Evolutionary conservation across 257 asterid species (phyloP).

Genomic region (Przewalskia tangutica): DNA sequence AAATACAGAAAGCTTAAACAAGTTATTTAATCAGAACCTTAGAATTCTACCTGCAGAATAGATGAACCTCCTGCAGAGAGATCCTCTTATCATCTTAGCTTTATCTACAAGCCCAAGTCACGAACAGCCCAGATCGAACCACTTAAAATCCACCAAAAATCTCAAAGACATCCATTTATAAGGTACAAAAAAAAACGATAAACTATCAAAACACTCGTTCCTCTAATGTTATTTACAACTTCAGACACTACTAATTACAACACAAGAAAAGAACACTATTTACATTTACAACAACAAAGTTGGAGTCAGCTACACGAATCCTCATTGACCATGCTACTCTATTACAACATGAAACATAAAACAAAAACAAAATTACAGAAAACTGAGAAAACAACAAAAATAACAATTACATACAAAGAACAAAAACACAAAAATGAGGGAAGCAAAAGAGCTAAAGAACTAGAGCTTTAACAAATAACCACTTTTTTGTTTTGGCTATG

Average conservation of each 20-base stretch:
- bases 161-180: background rate
- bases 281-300: background rate
- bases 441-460: constrained; percentile 1
- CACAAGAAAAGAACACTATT: background rate
- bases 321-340: background rate
- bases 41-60: constrained; percentile 43
- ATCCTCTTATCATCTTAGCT: constrained; percentile 14
- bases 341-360: constrained; percentile 2
- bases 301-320: background rate
- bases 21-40: constrained; percentile 22
- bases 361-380: constrained; percentile 9
- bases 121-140: background rate
- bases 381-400: background rate
- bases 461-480: constrained; percentile 10
- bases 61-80: constrained; percentile 29
- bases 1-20: background rate
- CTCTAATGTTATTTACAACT: background rate
- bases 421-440: background rate
- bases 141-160: too few species aligned
- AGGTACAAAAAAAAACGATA: background rate
- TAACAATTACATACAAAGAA: constrained; percentile 2
- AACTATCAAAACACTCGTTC: background rate
- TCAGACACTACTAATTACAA: background rate
- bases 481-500: background rate
- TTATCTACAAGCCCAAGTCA: constrained; percentile 10